Percentiles rank a stretch among this genome's conserved stretches.
phyloP scores from a whole-genome alignment of 495 filamentous ascomycete genomes.

The Sphaerosporella brunnea region DNA sequence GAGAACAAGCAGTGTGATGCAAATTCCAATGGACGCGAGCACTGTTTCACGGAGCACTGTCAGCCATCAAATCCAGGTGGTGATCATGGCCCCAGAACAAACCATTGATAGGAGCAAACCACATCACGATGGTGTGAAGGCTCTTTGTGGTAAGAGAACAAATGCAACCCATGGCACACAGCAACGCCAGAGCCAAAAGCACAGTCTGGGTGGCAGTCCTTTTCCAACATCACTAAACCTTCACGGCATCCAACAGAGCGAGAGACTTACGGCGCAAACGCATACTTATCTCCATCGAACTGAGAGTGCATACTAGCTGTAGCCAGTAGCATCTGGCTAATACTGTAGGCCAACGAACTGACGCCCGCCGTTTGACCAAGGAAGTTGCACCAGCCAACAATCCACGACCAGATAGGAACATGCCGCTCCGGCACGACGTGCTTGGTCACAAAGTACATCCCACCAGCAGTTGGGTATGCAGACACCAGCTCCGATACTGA shows the following conservation, averaged over 20 bases:
- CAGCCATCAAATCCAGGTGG: too few species aligned
- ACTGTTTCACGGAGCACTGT: too few species aligned
- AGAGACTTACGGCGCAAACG: conserved; percentile 30
- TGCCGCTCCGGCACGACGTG: conserved; percentile 40
- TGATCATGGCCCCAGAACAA: too few species aligned
- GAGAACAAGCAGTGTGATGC: conserved; percentile 40
- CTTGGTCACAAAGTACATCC: conserved; percentile 49
- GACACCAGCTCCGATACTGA: conserved; percentile 41
- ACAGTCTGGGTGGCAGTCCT: conserved; percentile 48
- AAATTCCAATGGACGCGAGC: conserved; percentile 41
- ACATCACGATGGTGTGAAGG: conserved; percentile 45
- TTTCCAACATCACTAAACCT: conserved; percentile 6
- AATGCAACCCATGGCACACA: conserved; percentile 42
- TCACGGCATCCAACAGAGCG: not conserved
- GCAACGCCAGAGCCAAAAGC: conserved; percentile 38
- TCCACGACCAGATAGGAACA: conserved; percentile 42
- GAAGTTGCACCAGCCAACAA: conserved; percentile 46
- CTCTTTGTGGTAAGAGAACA: conserved; percentile 49
- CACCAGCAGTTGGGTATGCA: conserved; percentile 45
- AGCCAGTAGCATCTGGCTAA: conserved; percentile 43
- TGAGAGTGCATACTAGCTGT: conserved; percentile 39
- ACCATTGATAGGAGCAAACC: conserved; percentile 62
- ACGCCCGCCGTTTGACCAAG: conserved; percentile 44
- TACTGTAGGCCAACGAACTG: conserved; percentile 38
- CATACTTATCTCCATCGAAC: conserved; percentile 31